Base-by-base conservation (phyloP, 2,329 filamentous ascomycete genomes). In the Aciculosporium take region DNA sequence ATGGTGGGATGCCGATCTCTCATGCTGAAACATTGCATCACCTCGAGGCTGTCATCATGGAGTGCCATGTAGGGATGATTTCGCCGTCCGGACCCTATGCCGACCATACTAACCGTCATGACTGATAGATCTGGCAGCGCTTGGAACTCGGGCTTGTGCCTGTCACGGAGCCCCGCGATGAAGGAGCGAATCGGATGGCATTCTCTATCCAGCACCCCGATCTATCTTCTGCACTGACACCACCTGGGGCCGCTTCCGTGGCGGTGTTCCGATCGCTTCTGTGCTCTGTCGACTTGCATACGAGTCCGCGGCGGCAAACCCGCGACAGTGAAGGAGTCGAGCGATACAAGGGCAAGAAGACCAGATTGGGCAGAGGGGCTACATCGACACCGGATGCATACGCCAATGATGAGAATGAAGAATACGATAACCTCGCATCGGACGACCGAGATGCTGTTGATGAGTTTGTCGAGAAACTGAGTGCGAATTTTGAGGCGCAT, bases 181-280 rank as follows among this genome's bases (percentile, higher is more conserved):
- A 46, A 15, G 25, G 49, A 5, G 40, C 50, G 3, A 50, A 49
- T 8, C 40, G 48, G 9, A 37, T 60, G 7, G 42, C 46, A 1
- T 63, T 64, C 31, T 60, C 55, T 1, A 51, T 66, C 7, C 56
- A 64, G 37, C 62, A 66, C 39, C 53, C 58, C 3, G 53, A 57
- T 30, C 37, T 61, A 15, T 49, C 51, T 0, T 63, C 61, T 3
- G 46, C 53, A 13, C 39, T 61, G 20, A 23, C 52, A 5, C 47
- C 56, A 5, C 61, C 61, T 1, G 33, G 37, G 1, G 48, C 45
- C 1, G 53, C 57, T 1, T 32, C 39, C 3, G 51, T 47, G 5
- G 52, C 53, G 1, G 49, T 49, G 2, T 55, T 65, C 31, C 48
- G 46, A 30, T 48, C 49, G 21, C 47, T 56, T 15, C 44, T 44